These are phyloP conservation scores for Phaeosphaeria sp. DNA, from an alignment of 2,329 filamentous ascomycete species.

Conservation along the genomic window DNA sequence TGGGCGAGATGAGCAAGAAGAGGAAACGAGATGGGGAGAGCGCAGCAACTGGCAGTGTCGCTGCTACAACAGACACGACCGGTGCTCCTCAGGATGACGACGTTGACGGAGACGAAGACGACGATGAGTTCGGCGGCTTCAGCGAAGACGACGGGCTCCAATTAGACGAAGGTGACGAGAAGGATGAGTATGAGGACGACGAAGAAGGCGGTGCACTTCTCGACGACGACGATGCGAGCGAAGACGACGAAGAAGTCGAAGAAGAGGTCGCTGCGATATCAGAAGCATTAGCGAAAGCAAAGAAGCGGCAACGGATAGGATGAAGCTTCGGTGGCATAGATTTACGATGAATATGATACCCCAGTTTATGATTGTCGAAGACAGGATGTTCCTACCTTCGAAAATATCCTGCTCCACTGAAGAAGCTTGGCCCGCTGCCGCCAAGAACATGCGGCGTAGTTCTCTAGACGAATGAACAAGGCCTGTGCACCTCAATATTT, in stretches of 20 bases:
- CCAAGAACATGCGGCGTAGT: background rate
- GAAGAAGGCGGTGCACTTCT: slow-evolving; percentile 20
- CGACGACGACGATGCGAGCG: slow-evolving; percentile 23
- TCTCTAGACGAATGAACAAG: too few species aligned
- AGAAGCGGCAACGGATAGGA: slow-evolving; percentile 38
- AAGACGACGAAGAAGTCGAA: slow-evolving; percentile 42
- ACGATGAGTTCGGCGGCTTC: slow-evolving; percentile 44
- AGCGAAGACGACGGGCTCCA: slow-evolving; percentile 33
- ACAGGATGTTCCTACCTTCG: background rate
- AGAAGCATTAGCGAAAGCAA: slow-evolving; percentile 39
- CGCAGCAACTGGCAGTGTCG: slow-evolving; percentile 30
- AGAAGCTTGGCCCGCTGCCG: background rate
- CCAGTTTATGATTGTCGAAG: slow-evolving; percentile 8
- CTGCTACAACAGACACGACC: slow-evolving; percentile 20
- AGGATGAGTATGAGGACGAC: slow-evolving; percentile 27
- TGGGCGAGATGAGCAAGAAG: slow-evolving; percentile 83
- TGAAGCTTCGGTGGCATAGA: slow-evolving; percentile 11
- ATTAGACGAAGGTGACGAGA: slow-evolving; percentile 27
- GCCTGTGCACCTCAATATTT: background rate
- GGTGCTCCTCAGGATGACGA: slow-evolving; percentile 20
- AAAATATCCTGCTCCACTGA: background rate
- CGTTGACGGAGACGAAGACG: slow-evolving; percentile 22
- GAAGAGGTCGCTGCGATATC: slow-evolving; percentile 46
- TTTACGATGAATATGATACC: slow-evolving; percentile 39
- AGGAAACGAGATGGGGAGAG: slow-evolving; percentile 67